Conservation (phyloP, 2,329 filamentous ascomycete genomes). For the Xylariales sp. region DNA sequence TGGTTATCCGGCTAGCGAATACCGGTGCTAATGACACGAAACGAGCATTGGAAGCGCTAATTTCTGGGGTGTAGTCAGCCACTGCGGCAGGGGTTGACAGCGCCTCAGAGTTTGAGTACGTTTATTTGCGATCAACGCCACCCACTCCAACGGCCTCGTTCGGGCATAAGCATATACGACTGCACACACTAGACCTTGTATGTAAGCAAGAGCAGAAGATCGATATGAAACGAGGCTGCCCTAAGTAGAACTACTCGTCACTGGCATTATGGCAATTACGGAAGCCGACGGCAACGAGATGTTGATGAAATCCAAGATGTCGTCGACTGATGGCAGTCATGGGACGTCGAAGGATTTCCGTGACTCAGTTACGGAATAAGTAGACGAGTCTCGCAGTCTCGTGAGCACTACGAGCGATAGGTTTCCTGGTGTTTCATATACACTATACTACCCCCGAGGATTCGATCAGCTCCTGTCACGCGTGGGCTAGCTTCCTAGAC, state of each 20-base stretch:
- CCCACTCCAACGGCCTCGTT: not conserved
- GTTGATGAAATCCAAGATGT: constrained; percentile 15
- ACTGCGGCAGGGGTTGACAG: not conserved
- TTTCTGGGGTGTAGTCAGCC: constrained; percentile 12
- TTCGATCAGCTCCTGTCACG: constrained; percentile 11
- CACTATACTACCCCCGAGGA: constrained; percentile 24
- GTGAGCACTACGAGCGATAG: constrained; percentile 7
- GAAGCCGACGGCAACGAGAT: constrained; percentile 12
- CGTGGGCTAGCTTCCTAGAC: not conserved
- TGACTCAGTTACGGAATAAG: not conserved
- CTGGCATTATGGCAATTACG: constrained; percentile 11
- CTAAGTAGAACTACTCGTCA: not conserved
- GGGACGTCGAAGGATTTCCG: constrained; percentile 16
- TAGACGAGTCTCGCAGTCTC: not conserved
- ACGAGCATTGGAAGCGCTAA: not conserved
- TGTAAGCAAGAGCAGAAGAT: not conserved
- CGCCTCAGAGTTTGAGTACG: not conserved
- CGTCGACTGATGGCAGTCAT: constrained; percentile 25
- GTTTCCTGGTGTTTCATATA: constrained; percentile 23
- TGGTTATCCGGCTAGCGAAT: constrained; percentile 7
- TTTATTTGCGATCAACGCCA: constrained; percentile 17
- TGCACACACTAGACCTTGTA: constrained; percentile 8
- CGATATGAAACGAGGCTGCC: constrained; percentile 1
- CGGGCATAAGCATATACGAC: constrained; percentile 18
- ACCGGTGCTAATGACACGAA: not conserved